phyloP scores from a whole-genome alignment of 331 rosid species.

The Rosa hybrid region DNA sequence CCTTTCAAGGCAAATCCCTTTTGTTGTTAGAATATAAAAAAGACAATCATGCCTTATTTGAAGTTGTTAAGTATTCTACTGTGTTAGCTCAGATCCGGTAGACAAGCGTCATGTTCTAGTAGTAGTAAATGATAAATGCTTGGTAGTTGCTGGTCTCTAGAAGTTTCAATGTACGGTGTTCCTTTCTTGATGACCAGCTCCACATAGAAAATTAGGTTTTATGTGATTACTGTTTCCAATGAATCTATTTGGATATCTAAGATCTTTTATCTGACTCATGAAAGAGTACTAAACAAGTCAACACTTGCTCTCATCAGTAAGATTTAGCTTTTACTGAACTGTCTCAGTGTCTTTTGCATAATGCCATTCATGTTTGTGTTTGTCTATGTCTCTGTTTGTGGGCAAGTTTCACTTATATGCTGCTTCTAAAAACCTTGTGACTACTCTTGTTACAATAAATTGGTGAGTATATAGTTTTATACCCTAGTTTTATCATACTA shows the following conservation, averaged over 20 bases:
- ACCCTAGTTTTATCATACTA: neutral
- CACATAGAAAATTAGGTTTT: no score
- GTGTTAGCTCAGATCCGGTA: neutral
- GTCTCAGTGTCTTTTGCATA: neutral
- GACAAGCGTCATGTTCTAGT: neutral
- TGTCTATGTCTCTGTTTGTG: neutral
- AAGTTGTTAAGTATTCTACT: neutral
- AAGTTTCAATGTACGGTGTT: neutral
- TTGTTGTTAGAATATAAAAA: no score
- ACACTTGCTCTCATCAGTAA: neutral
- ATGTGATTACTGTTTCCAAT: neutral
- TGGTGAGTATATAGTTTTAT: neutral
- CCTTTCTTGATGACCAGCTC: constrained; percentile 35
- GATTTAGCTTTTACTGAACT: neutral
- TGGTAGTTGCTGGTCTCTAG: neutral
- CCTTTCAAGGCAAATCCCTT: neutral
- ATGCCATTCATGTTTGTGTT: neutral
- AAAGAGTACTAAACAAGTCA: neutral
- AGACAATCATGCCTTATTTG: neutral
- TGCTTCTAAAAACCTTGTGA: neutral
- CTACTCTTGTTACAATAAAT: neutral
- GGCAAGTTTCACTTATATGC: neutral
- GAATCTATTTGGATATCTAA: no score
- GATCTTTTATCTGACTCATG: neutral
- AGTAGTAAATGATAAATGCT: neutral